phyloP scores from a whole-genome alignment of 495 filamentous ascomycete genomes.

The Trichoderma reesei region DNA sequence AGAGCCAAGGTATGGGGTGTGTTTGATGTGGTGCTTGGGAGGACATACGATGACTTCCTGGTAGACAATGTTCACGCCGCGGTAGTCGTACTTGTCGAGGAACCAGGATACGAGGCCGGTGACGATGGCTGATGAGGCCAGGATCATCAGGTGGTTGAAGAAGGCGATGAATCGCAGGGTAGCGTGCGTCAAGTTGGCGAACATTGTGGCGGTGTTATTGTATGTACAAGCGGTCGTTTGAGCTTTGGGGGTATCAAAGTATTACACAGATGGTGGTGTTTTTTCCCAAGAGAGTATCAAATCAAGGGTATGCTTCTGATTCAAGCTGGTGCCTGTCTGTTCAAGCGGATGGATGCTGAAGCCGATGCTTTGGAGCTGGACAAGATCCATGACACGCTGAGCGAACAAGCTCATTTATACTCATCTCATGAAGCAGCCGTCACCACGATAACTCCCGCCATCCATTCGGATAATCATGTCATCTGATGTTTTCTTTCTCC shows the following conservation, averaged over 20 bases:
- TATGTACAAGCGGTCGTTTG: background rate
- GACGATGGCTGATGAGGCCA: background rate
- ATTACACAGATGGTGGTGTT: background rate
- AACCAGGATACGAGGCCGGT: slow-evolving; percentile 4
- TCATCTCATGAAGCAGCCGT: background rate
- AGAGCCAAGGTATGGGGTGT: background rate
- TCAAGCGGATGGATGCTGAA: background rate
- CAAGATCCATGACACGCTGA: background rate
- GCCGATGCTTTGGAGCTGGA: background rate
- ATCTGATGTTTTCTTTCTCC: background rate
- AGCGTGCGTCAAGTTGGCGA: background rate
- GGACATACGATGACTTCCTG: slow-evolving; percentile 10
- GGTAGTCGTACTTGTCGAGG: background rate
- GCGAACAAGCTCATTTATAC: background rate
- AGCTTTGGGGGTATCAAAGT: background rate
- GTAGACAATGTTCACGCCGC: slow-evolving; percentile 2
- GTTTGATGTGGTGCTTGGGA: background rate
- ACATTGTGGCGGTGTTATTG: background rate
- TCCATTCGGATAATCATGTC: background rate
- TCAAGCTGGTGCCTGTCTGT: background rate
- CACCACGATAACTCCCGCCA: background rate
- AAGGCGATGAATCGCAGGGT: slow-evolving; percentile 6
- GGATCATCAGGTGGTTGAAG: background rate
- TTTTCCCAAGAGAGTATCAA: background rate
- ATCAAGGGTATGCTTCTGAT: background rate